Evolutionary conservation across 2,329 filamentous ascomycete species (phyloP).

Genomic region (Cladophialophora chaetospira): DNA sequence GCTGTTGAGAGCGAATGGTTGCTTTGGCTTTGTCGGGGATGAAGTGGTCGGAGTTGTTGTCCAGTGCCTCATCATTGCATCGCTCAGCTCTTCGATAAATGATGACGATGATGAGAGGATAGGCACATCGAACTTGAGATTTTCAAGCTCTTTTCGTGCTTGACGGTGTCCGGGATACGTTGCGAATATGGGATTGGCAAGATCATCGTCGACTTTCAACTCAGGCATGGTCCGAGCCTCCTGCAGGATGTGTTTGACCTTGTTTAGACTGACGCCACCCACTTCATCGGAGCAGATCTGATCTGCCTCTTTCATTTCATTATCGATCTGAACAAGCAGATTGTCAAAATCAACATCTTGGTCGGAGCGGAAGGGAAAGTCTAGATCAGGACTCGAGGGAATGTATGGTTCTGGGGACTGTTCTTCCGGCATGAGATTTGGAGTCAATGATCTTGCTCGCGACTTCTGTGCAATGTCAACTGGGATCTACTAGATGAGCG

Average conservation of each 20-base stretch:
- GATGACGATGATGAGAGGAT: constrained; percentile 2
- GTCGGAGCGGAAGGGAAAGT: not conserved
- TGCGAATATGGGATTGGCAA: not conserved
- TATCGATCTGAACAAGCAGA: constrained; percentile 8
- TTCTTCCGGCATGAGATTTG: constrained; percentile 3
- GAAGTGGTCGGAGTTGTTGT: not conserved
- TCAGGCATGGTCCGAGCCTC: not conserved
- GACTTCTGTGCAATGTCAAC: constrained; percentile 9
- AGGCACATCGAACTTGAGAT: not conserved
- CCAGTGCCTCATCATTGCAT: not conserved
- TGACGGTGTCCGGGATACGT: not conserved
- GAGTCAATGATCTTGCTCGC: constrained; percentile 5
- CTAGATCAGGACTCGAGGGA: constrained; percentile 3
- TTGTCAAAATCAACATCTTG: constrained; percentile 10
- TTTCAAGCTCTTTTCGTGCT: not conserved
- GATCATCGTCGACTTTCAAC: not conserved
- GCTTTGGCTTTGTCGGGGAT: not conserved
- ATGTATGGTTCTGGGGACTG: not conserved
- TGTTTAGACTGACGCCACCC: not conserved
- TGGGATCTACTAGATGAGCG: not conserved
- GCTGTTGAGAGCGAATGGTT: not conserved
- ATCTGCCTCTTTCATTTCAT: constrained; percentile 9
- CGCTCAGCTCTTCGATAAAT: not conserved
- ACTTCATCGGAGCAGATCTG: not conserved
- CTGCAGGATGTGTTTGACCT: not conserved